Percentiles rank a stretch among this genome's conserved stretches.
phyloP scores from a whole-genome alignment of 768 basidiomycete genomes.

The Cantharellus cinnabarinus region DNA sequence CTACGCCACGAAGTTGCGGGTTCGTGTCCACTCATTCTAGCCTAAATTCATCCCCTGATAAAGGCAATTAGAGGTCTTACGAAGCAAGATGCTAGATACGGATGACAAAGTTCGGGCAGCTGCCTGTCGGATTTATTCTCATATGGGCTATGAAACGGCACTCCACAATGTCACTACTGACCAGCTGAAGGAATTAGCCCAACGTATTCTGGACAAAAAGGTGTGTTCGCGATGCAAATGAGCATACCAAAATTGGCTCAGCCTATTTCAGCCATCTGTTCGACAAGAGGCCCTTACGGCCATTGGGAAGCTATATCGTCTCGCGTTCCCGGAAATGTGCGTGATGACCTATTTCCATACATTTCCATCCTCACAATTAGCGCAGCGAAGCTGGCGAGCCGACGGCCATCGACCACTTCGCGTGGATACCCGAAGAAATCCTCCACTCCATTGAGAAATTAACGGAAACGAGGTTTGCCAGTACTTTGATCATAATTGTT shows the following conservation, averaged over 20 bases:
- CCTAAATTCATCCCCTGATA: too few relatives aligned
- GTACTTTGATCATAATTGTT: too few relatives aligned
- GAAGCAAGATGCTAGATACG: conserved; percentile 54
- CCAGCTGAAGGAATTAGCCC: conserved; percentile 44
- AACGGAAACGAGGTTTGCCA: too few relatives aligned
- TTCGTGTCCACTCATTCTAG: conserved; percentile 16
- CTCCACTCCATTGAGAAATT: conserved; percentile 15
- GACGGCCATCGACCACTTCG: conserved; percentile 56
- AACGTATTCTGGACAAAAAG: conserved; percentile 70
- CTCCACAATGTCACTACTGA: conserved; percentile 54
- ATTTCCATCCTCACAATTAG: background rate
- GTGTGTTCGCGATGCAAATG: conserved; percentile 20
- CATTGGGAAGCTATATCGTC: conserved; percentile 55
- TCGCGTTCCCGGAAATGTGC: conserved; percentile 81
- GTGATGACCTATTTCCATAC: conserved; percentile 13
- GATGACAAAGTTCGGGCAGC: conserved; percentile 84
- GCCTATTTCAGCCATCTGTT: conserved; percentile 16
- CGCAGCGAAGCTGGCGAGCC: conserved; percentile 60
- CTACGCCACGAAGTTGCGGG: conserved; percentile 52
- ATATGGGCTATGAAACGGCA: conserved; percentile 79
- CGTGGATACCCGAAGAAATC: conserved; percentile 77
- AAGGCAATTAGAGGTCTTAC: conserved; percentile 29
- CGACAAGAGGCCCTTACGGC: conserved; percentile 48
- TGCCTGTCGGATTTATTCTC: conserved; percentile 59
- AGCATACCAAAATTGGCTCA: background rate